These are phyloP conservation scores for Gracilaria caudata DNA, from an alignment of 23 red algal genomes.

Conservation along the genomic window DNA sequence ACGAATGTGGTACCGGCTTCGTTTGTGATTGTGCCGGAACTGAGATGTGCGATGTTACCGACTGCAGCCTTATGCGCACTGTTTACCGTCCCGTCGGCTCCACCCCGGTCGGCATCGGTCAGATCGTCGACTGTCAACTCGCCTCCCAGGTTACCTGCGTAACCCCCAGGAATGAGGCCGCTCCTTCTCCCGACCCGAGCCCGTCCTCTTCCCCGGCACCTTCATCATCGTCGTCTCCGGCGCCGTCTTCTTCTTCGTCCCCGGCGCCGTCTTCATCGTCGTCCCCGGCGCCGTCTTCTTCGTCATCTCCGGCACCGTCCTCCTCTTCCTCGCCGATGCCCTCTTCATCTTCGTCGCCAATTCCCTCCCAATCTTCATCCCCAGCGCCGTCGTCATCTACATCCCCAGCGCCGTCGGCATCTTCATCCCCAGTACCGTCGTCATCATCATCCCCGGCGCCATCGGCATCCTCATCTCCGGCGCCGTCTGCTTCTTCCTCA, in stretches of 20 bases:
- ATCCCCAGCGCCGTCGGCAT: no score
- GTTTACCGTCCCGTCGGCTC: slow-evolving; percentile 13
- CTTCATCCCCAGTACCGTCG: no score
- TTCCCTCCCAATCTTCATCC: no score
- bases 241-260: not conserved
- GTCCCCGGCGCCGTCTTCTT: slow-evolving; percentile 6
- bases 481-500: not conserved
- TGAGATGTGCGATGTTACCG: slow-evolving; percentile 41
- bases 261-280: slow-evolving; percentile 16
- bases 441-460: no score
- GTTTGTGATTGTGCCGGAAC: slow-evolving; percentile 50
- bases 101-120: not conserved
- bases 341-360: slow-evolving; percentile 1
- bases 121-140: slow-evolving; percentile 18
- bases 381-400: slow-evolving; percentile 17
- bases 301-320: slow-evolving; percentile 4
- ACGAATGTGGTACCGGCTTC: slow-evolving; percentile 27
- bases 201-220: slow-evolving; percentile 15
- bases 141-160: slow-evolving; percentile 41
- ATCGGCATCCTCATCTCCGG: slow-evolving; percentile 24
- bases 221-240: slow-evolving; percentile 3
- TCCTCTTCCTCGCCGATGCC: slow-evolving; percentile 11
- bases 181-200: not conserved
- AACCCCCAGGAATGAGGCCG: not conserved
- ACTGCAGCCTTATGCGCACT: slow-evolving; percentile 25